Evolutionary conservation across 2,329 filamentous ascomycete genomes (phyloP), one percentile per base, ranked within the genome.

Genomic region (Neopestalotiopsis sp.): DNA sequence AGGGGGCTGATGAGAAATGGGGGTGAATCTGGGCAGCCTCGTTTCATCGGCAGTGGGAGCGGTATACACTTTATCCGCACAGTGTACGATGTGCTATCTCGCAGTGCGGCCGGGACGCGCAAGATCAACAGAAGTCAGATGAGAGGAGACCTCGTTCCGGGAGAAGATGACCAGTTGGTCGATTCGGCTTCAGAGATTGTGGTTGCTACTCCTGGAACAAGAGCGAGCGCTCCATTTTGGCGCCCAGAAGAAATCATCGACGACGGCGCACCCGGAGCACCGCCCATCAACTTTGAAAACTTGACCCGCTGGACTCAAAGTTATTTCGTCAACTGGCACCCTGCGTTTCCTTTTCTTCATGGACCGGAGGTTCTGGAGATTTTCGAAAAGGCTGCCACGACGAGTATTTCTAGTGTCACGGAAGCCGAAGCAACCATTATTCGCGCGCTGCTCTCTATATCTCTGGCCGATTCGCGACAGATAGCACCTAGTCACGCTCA

Each of bases 321-420:
- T 61, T 90, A 88, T 71, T 89, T 89, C 69, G 82, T 87, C 28
- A 82, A 85, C 17, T 90, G 87, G 88, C 88, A 90, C 71, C 83
- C 86, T 0, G 81, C 86, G 2, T 85, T 88, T 58, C 88, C 87
- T 0, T 89, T 88, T 67, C 78, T 89, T 3, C 85, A 88, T 71
- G 88, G 85, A 0, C 86, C 87, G 1, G 81, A 83, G 4, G 77
- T 89, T 2, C 77, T 89, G 2, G 78, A 80, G 14, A 74, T 80
- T 0, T 81, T 89, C 61, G 84, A 88, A 69, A 76, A 77, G 24
- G 72, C 83, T 7, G 79, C 82, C 17, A 73, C 75, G 2, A 69
- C 72, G 13, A 81, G 81, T 0, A 67, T 78, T 1, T 68, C 74
- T 2, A 73, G 75, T 2, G 67, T 82, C 0, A 73, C 72, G 17